phyloP scores from a whole-genome alignment of 345 rosid genomes.

The Litchi chinensis region DNA sequence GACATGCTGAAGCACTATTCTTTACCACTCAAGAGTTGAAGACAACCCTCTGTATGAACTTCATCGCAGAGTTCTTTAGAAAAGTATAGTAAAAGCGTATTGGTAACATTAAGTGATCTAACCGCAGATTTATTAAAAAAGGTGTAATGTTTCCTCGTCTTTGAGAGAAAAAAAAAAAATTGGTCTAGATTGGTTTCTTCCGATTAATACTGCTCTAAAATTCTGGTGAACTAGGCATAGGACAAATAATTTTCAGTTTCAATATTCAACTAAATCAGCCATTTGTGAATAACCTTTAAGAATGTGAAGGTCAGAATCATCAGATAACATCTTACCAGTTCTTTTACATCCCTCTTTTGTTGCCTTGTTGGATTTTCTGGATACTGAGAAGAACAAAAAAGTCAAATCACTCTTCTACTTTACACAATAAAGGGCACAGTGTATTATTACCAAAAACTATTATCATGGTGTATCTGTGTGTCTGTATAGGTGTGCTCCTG shows the following conservation, averaged over 20 bases:
- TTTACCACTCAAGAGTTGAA: too few species aligned
- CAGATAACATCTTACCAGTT: slow-evolving; percentile 60
- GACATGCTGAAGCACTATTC: neutral
- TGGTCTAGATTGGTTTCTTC: neutral
- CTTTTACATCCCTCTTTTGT: slow-evolving; percentile 89
- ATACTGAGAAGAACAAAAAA: slow-evolving; percentile 53
- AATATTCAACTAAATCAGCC: neutral
- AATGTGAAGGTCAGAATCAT: neutral
- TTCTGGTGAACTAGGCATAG: neutral
- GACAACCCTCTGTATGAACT: too few species aligned
- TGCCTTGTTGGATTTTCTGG: slow-evolving; percentile 97
- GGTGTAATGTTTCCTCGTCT: too few species aligned
- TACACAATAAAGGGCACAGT: slow-evolving; percentile 8
- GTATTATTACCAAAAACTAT: neutral
- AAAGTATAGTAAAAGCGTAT: too few species aligned
- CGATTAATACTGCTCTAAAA: neutral
- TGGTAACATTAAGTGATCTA: too few species aligned
- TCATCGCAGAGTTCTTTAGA: too few species aligned
- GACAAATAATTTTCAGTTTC: neutral
- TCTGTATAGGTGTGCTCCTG: neutral
- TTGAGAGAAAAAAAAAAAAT: too few species aligned
- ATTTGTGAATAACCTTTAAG: neutral
- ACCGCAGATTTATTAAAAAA: too few species aligned
- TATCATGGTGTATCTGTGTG: neutral
- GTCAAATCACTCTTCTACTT: neutral